Conservation (phyloP, 345 rosid species). For the Hirschfeldia incana region DNA sequence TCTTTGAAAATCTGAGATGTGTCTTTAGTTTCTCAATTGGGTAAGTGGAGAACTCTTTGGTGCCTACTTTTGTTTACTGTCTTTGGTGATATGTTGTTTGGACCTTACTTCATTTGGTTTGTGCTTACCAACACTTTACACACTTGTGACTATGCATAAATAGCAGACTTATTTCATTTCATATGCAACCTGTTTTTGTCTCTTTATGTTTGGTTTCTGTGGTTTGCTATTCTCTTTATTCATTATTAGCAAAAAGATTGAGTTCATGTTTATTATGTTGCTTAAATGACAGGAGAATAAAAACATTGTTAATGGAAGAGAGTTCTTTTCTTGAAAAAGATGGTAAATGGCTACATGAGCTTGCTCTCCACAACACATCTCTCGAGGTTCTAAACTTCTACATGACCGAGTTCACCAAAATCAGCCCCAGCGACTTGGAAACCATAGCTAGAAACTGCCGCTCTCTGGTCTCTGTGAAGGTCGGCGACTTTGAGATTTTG, state of each 20-base stretch:
- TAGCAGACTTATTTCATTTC: neutral
- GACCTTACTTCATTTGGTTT: neutral
- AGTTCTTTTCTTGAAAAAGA: conserved; percentile 66
- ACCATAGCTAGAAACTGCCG: conserved; percentile 74
- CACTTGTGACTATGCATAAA: neutral
- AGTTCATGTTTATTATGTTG: neutral
- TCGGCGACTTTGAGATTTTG: conserved; percentile 76
- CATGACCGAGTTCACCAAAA: conserved; percentile 61
- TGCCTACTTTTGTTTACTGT: neutral
- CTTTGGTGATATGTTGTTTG: neutral
- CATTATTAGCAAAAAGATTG: neutral
- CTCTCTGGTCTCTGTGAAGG: conserved; percentile 66
- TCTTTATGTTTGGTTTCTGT: neutral
- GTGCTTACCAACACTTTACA: neutral
- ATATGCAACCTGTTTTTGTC: neutral
- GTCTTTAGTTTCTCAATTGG: neutral
- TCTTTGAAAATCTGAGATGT: neutral
- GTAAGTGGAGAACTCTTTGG: neutral
- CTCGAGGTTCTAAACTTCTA: conserved; percentile 88
- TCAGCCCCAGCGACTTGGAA: conserved; percentile 70
- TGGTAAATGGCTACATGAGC: conserved; percentile 89
- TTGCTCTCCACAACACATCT: conserved; percentile 66
- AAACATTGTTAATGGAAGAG: conserved; percentile 82
- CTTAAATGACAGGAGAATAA: conserved; percentile 57
- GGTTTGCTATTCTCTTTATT: neutral